Conservation (phyloP, 108 stramenopile genomes). For the Fistulifera pelliculosa region DNA sequence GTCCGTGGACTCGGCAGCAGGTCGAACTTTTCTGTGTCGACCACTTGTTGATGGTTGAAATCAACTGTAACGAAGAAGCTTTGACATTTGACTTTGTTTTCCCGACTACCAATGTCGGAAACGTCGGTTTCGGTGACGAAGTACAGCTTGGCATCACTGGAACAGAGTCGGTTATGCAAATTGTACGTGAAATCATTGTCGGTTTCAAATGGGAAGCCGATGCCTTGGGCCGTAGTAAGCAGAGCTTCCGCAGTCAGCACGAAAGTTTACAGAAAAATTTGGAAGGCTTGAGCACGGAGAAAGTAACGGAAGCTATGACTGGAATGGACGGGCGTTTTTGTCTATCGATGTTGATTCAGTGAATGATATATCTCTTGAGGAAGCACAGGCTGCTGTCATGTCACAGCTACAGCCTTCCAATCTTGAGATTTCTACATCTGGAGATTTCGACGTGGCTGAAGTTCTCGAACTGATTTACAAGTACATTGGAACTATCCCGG, state of each 20-base stretch:
- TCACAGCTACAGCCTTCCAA: slow-evolving; percentile 80
- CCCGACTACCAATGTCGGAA: slow-evolving; percentile 90
- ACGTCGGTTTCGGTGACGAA: slow-evolving; percentile 72
- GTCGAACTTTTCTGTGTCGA: slow-evolving; percentile 98
- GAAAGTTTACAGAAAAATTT: slow-evolving; percentile 82
- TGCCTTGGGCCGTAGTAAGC: slow-evolving; percentile 89
- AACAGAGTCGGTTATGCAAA: slow-evolving; percentile 89
- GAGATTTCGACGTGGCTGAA: slow-evolving; percentile 90
- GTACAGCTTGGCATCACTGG: slow-evolving; percentile 84
- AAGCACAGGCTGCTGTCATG: slow-evolving; percentile 84
- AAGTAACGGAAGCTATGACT: slow-evolving; percentile 75
- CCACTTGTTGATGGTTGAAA: slow-evolving; percentile 95
- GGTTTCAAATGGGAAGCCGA: slow-evolving; percentile 95
- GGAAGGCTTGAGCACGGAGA: slow-evolving; percentile 76
- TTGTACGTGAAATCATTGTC: slow-evolving; percentile 85
- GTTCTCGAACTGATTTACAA: slow-evolving; percentile 84
- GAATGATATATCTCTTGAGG: slow-evolving; percentile 77
- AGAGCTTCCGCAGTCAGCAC: slow-evolving; percentile 78
- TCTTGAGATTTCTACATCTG: slow-evolving; percentile 89
- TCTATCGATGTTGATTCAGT: slow-evolving; percentile 80
- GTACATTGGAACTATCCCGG: slow-evolving; percentile 92
- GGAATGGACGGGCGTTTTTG: slow-evolving; percentile 71
- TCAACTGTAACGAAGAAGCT: slow-evolving; percentile 90
- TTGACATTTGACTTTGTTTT: slow-evolving; percentile 89
- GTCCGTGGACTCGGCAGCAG: slow-evolving; percentile 89